These are phyloP conservation scores for Tylopilus plumbeoviolaceoides DNA, from an alignment of 768 basidiomycete genomes.

Conservation along the genomic window DNA sequence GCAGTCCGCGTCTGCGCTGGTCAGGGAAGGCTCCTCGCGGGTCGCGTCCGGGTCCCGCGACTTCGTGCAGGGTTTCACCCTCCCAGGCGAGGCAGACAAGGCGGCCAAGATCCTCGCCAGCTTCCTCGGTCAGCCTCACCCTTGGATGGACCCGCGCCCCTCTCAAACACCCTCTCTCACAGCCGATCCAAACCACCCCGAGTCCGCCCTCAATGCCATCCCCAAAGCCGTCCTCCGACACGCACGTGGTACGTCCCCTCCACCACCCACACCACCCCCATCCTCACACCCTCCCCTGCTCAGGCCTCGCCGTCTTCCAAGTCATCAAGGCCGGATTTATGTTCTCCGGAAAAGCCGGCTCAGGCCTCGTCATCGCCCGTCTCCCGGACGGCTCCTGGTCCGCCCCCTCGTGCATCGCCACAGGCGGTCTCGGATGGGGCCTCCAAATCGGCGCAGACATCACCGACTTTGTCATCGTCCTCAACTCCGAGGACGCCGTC, in stretches of 20 bases:
- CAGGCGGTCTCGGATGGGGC: conserved; percentile 91
- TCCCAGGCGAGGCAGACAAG: conserved; percentile 92
- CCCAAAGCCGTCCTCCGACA: conserved; percentile 88
- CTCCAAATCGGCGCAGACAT: conserved; percentile 95
- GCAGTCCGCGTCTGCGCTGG: conserved; percentile 70
- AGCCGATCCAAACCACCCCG: conserved; percentile 86
- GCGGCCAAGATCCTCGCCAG: conserved; percentile 87
- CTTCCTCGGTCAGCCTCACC: conserved; percentile 68
- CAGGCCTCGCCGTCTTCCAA: conserved; percentile 92
- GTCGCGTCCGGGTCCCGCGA: conserved; percentile 73
- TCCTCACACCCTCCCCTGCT: not conserved
- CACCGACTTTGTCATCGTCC: conserved; percentile 93
- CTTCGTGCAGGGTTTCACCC: conserved; percentile 79
- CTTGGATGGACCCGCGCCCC: not conserved
- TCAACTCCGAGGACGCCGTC: conserved; percentile 95
- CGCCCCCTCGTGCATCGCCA: conserved; percentile 95
- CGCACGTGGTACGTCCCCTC: conserved; percentile 64
- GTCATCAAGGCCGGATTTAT: conserved; percentile 93
- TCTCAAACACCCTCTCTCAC: conserved; percentile 1
- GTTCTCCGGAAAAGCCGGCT: conserved; percentile 93
- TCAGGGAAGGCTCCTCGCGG: conserved; percentile 60
- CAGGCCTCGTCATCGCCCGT: conserved; percentile 88
- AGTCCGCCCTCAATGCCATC: conserved; percentile 89
- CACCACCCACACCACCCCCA: not conserved
- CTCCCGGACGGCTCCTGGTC: conserved; percentile 96